These are phyloP conservation scores for Phoenix dactylifera DNA, from an alignment of 176 grass and related monocot species.

Conservation along the genomic window DNA sequence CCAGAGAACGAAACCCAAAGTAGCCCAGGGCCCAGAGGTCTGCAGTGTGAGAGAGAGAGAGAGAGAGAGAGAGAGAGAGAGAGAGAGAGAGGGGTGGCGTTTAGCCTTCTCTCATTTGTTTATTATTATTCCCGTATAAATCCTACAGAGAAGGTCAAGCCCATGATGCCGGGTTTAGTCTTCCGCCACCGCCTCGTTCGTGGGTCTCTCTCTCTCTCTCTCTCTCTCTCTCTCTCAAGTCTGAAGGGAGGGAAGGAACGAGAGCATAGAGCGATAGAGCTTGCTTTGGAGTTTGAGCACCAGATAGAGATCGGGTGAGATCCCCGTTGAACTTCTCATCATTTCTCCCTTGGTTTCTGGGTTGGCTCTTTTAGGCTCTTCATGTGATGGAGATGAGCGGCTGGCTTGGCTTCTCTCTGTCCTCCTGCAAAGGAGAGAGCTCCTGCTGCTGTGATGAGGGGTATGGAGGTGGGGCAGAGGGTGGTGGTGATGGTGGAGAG, in stretches of 20 bases:
- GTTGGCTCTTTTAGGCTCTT: not conserved
- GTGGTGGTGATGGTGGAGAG: slow-evolving; percentile 17
- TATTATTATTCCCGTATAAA: too few species aligned
- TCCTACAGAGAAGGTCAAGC: not conserved
- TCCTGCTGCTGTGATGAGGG: slow-evolving; percentile 3
- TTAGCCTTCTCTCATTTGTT: too few species aligned
- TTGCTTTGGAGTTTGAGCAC: slow-evolving; percentile 18
- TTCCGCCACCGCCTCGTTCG: slow-evolving; percentile 4
- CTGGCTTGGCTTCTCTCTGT: slow-evolving; percentile 72
- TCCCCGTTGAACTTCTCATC: slow-evolving; percentile 1
- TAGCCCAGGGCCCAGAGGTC: too few species aligned
- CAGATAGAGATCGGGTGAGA: slow-evolving; percentile 17
- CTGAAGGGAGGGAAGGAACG: slow-evolving; percentile 7
- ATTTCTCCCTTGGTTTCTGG: slow-evolving; percentile 20
- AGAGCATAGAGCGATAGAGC: not conserved
- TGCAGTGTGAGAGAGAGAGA: too few species aligned
- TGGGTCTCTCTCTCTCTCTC: slow-evolving; percentile 8
- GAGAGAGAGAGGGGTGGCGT: too few species aligned
- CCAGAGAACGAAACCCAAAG: too few species aligned
- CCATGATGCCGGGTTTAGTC: not conserved
- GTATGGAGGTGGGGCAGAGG: slow-evolving; percentile 1
- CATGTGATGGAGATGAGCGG: slow-evolving; percentile 49
- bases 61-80: too few species aligned
- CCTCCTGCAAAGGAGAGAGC: slow-evolving; percentile 19
- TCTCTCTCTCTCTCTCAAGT: not conserved